Conservation (phyloP, 2,329 filamentous ascomycete genomes). For the Colletotrichum melonis region DNA sequence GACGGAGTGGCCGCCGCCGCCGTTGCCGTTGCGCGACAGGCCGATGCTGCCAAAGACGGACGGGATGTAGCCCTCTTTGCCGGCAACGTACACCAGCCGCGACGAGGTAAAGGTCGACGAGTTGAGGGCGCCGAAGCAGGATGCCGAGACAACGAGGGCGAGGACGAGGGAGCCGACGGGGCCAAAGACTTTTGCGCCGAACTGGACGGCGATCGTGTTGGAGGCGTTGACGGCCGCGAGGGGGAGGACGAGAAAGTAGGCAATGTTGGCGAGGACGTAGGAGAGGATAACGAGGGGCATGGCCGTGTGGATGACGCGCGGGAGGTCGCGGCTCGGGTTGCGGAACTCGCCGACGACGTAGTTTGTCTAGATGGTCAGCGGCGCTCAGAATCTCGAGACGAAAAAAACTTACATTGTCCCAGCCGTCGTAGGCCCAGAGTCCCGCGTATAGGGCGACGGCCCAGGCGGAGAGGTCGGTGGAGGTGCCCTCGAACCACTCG, state of each 20-base stretch:
- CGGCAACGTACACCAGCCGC: slow-evolving; percentile 91
- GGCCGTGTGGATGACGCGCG: slow-evolving; percentile 94
- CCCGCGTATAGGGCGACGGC: slow-evolving; percentile 95
- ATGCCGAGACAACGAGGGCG: slow-evolving; percentile 88
- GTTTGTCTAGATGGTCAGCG: slow-evolving; percentile 74
- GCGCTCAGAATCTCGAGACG: slow-evolving; percentile 26
- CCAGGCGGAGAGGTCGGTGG: slow-evolving; percentile 83
- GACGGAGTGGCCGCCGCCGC: slow-evolving; percentile 45
- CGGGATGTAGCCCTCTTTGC: slow-evolving; percentile 94
- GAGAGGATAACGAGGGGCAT: slow-evolving; percentile 93
- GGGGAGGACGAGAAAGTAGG: slow-evolving; percentile 95
- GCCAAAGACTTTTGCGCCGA: slow-evolving; percentile 91
- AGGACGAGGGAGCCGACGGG: slow-evolving; percentile 84
- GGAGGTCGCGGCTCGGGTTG: slow-evolving; percentile 88
- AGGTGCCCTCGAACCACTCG: slow-evolving; percentile 91
- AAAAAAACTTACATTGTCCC: slow-evolving; percentile 85
- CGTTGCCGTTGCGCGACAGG: slow-evolving; percentile 55
- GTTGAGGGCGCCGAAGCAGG: slow-evolving; percentile 94
- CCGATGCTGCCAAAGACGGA: slow-evolving; percentile 86
- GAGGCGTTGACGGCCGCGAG: slow-evolving; percentile 82
- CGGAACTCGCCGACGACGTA: slow-evolving; percentile 98
- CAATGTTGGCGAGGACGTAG: slow-evolving; percentile 90
- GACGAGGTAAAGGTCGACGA: slow-evolving; percentile 94
- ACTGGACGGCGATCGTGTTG: slow-evolving; percentile 96
- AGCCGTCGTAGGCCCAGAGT: slow-evolving; percentile 97